Base-by-base conservation (phyloP, 2,329 filamentous ascomycete genomes). In the Sporothrix mexicana region DNA sequence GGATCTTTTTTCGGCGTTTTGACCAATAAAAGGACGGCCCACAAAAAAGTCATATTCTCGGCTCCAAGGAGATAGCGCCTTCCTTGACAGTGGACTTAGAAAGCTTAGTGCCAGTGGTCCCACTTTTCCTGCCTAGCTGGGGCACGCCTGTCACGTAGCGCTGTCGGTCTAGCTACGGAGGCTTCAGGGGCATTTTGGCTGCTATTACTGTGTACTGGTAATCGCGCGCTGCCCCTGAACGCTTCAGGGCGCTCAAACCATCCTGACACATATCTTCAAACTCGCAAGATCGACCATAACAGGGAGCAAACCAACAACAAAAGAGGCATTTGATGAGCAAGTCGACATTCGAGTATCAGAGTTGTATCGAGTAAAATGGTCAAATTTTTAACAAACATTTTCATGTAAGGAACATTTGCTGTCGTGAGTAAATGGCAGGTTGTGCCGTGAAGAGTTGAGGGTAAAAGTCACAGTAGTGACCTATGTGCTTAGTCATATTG, bases 231-330 rank as follows among this genome's bases (percentile, higher is more conserved):
- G 53, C 20, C 17, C 57, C 72, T 69, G 51, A 25, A 25, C 47
- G n/a, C 15, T 47, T 36, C 72, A 71, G 61, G 69, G 69, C 59
- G 23, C 75, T 78, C 77, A 78, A 78, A 78, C 77, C 41, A 57
- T 74, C 74, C 74, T 78, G 78, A 78, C 66, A 78, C 77, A 77
- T 68, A 62, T 72, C 53, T 64, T 45, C 47, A 73, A 73, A 71
- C 69, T 17, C 17, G n/a, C 25, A 59, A 49, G 43, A 70, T 61
- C 68, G 15, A 36, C 43, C 55, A 70, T 41, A 8, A 69, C 49
- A 47, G 20, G 51, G 25, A 55, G 17, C n/a, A 36, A 69, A 36
- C 8, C 30, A 69, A 41, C 51, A 53, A 25, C 17, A 57, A 53
- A 36, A 25, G n/a, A 43, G 23, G 67, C 51, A 45, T 30, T 25